Percentiles rank a stretch among this genome's conserved stretches.
Conservation (phyloP, 306 rosid genomes). For the Lotus japonicus region DNA sequence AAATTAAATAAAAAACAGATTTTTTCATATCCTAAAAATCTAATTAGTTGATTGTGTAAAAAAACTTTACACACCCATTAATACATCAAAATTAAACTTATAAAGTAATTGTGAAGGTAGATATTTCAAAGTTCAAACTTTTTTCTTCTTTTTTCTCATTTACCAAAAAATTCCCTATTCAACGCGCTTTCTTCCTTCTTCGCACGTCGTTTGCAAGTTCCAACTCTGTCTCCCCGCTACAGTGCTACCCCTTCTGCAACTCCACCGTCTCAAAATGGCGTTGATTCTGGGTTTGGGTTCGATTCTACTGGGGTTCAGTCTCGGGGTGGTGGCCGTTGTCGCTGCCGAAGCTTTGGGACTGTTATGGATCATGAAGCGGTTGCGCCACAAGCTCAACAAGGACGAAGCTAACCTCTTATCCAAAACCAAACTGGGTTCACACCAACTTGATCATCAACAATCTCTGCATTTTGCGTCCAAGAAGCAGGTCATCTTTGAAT, state of each 20-base stretch:
- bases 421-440: background rate
- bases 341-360: constrained; percentile 48
- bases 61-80: too few species aligned
- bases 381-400: constrained; percentile 30
- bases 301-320: constrained; percentile 49
- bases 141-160: too few species aligned
- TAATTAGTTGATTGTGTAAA: too few species aligned
- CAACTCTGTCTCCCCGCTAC: background rate
- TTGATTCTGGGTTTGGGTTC: constrained; percentile 13
- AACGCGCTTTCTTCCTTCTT: background rate
- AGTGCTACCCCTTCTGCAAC: background rate
- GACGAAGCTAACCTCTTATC: constrained; percentile 23
- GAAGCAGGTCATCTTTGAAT: constrained; percentile 47
- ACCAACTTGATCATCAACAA: constrained; percentile 46
- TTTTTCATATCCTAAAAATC: too few species aligned
- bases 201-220: background rate
- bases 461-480: constrained; percentile 44
- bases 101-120: too few species aligned
- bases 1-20: too few species aligned
- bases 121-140: too few species aligned
- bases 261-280: constrained; percentile 13
- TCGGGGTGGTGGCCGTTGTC: constrained; percentile 54
- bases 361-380: constrained; percentile 40
- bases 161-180: too few species aligned
- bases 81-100: too few species aligned